Evolutionary conservation across 2,329 filamentous ascomycete genomes (phyloP), one percentile per base, ranked within the genome.

Genomic region (Fusarium succisae): DNA sequence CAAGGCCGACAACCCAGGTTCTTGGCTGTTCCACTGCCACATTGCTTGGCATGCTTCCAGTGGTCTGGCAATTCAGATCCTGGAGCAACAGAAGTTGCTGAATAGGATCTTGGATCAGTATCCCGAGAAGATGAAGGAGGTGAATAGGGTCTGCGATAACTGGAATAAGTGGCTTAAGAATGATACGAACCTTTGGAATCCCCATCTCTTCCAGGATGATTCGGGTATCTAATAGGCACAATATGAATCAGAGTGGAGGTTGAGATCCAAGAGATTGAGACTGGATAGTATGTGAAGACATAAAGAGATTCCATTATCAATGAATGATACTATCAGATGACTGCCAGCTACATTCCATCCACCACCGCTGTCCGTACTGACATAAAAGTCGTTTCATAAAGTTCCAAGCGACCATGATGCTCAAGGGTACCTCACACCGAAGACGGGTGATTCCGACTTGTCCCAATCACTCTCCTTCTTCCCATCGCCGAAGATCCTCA

Each of bases 401-500:
- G 20, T 59, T 35, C 13, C 32, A n/a, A 59, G 11, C 6, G 8
- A 30, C 41, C 26, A 58, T 22, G 24, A 64, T 24, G 9, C 39
- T 48, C 50, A 73, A 57, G 69, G 61, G 60, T 89, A 90, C 57
- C 77, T 79, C 48, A 89, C 83, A 24, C 78, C 77, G 61, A 90
- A 87, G 1, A 81, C 63, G 1, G 78, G 76, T 3, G 86, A 83
- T 76, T 85, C 82, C 17, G 78, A 78, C 6, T 80, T 76, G 39
- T 89, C 87, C 79, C 87, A 90, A 54, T 89, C 86, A 9, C 78
- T 80, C 6, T 80, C 69, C 70, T 84, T 81, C n/a, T 80, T 78
- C 38, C 80, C 78, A 61, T 90, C 82, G 8, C 88, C 88, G 72
- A 87, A 88, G 69, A 90, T 83, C 63, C 83, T 84, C 71, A 90